A percentile compares a stretch with the other conserved stretches of the same genome.
phyloP scores from a whole-genome alignment of 148 eudicot species.

The Bassia scoparia region DNA sequence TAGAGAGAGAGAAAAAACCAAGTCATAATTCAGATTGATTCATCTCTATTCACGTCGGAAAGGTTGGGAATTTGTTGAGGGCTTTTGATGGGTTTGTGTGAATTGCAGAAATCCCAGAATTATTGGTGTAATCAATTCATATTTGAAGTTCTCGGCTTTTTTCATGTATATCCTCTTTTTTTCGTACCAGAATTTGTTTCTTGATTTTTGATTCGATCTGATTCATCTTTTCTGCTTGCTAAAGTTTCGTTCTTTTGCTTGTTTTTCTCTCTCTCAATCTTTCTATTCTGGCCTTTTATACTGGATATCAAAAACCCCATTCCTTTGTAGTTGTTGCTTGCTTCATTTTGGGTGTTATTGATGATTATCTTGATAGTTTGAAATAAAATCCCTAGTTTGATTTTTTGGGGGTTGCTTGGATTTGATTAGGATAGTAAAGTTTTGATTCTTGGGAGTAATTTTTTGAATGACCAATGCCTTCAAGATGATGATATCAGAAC shows the following conservation, averaged over 20 bases:
- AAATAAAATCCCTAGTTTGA: neutral
- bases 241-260: slow-evolving; percentile 1
- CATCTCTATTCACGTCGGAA: neutral
- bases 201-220: neutral
- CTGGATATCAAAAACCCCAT: neutral
- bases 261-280: neutral
- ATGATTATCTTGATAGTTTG: neutral
- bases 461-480: slow-evolving; percentile 57
- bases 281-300: neutral
- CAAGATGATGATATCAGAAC: slow-evolving; percentile 88
- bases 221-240: slow-evolving; percentile 11
- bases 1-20: slow-evolving; percentile 9
- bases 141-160: no score
- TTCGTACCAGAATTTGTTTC: neutral
- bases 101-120: slow-evolving; percentile 46
- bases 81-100: slow-evolving; percentile 47
- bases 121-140: slow-evolving; percentile 25
- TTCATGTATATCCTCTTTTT: slow-evolving; percentile 3
- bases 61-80: slow-evolving; percentile 23
- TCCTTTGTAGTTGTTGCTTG: neutral
- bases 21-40: neutral
- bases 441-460: slow-evolving; percentile 6
- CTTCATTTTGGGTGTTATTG: neutral
- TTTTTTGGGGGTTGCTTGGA: slow-evolving; percentile 4
- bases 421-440: slow-evolving; percentile 3